Evolutionary conservation across 1,139 yeast species (phyloP), one percentile per base, ranked within the genome.

Genomic region (Suhomyces maxii): DNA sequence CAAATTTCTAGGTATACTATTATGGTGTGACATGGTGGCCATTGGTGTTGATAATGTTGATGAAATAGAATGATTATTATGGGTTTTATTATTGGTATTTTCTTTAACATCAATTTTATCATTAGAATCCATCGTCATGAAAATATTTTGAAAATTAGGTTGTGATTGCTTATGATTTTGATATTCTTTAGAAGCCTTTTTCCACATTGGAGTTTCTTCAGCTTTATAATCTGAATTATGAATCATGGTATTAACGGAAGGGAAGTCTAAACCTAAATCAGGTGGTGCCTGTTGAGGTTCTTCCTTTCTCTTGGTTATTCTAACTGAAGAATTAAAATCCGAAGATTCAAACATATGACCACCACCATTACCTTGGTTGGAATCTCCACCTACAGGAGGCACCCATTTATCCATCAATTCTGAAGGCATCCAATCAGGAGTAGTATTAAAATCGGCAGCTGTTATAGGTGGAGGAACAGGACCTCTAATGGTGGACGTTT

Each of bases 401-500:
- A 51, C 59, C 79, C 79, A 74, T 50, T 65, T 64, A 12, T 68
- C 77, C 36, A 60, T 59, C 42, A 75, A 61, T 40, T 63, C 77
- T 7, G 64, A 50, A 0, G 79, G 79, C 78, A 75, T 73, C 79
- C 79, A 74, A 30, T 67, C 69, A 0, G 79, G 78, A 1, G 78
- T 72, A 7, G 57, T 53, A 43, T 66, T 58, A 40, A 50, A 48
- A n/a, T 49, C 53, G 6, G 44, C 44, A 2, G 43, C 44, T 13
- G 40, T 40, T 2, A 36, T 13, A 23, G 42, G 10, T 3, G 36
- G 36, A 11, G 33, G 36, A 3, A 13, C n/a, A 8, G 23, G 38
- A n/a, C 23, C 42, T 30, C 49, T 49, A n/a, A 57, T 37, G n/a
- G 63, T 56, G 13, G 62, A 57, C 0, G 61, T 57, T 35, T 50